phyloP scores from a whole-genome alignment of 1,284 basidiomycete genomes.

The Ustilago shanxiensis region DNA sequence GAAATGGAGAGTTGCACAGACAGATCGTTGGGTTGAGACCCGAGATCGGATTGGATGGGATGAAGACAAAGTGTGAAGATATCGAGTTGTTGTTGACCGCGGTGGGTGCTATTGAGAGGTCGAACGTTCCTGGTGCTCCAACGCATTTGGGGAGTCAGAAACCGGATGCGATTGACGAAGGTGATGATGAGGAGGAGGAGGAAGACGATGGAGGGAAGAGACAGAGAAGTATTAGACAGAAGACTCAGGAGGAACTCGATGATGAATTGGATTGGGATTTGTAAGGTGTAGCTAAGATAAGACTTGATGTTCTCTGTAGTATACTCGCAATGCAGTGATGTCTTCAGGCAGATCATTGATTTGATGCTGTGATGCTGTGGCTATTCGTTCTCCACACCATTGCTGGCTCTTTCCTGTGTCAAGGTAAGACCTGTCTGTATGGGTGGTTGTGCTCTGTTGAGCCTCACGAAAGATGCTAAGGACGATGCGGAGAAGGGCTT shows the following conservation, averaged over 20 bases:
- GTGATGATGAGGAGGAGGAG: conserved; percentile 37
- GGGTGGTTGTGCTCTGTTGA: no score
- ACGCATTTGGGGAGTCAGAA: conserved; percentile 28
- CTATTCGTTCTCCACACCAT: no score
- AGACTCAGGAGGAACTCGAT: conserved; percentile 65
- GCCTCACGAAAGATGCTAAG: no score
- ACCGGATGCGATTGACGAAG: conserved; percentile 25
- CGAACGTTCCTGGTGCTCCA: conserved; percentile 46
- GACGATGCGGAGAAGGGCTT: no score
- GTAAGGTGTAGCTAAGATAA: conserved; percentile 1
- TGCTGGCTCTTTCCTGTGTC: no score
- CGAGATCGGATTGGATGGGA: conserved; percentile 78
- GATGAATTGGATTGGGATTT: conserved; percentile 69
- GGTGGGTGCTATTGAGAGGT: conserved; percentile 61
- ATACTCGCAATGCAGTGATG: background rate
- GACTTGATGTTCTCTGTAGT: no score
- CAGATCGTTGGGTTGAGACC: conserved; percentile 80
- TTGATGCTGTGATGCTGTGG: no score
- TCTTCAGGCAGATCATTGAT: background rate
- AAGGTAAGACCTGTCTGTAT: no score
- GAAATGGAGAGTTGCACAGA: conserved; percentile 86
- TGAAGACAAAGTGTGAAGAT: conserved; percentile 80
- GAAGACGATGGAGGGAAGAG: conserved; percentile 19
- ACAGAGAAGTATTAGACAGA: conserved; percentile 35
- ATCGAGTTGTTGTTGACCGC: conserved; percentile 67